These are phyloP conservation scores for Recurvomyces mirabilis DNA, from an alignment of 495 filamentous ascomycete genomes.

Conservation along the genomic window DNA sequence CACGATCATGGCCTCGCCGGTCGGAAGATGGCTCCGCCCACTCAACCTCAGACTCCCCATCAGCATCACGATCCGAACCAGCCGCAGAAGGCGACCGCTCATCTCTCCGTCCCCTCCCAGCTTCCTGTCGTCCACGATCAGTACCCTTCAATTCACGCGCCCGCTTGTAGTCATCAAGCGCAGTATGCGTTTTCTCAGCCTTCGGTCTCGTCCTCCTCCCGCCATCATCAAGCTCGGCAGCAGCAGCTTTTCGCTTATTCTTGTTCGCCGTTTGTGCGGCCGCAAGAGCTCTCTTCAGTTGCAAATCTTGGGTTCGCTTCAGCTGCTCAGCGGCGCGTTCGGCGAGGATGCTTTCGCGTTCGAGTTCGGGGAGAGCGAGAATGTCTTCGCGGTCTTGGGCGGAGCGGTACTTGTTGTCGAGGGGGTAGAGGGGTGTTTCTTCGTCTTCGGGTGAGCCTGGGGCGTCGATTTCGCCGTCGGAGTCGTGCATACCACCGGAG, in stretches of 20 bases:
- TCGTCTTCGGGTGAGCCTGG: slow-evolving; percentile 41
- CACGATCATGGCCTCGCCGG: too few species aligned
- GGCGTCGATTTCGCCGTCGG: slow-evolving; percentile 49
- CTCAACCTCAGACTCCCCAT: slow-evolving; percentile 70
- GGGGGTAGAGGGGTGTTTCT: slow-evolving; percentile 61
- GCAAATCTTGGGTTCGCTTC: slow-evolving; percentile 65
- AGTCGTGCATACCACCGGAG: slow-evolving; percentile 84
- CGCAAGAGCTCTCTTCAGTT: slow-evolving; percentile 70
- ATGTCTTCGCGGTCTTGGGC: slow-evolving; percentile 71
- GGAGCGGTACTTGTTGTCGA: slow-evolving; percentile 78
- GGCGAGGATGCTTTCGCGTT: slow-evolving; percentile 80
- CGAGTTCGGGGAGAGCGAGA: slow-evolving; percentile 75
- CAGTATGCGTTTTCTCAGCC: slow-evolving; percentile 38
- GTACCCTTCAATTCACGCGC: slow-evolving; percentile 76
- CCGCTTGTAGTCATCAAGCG: slow-evolving; percentile 70
- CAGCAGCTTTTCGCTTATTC: slow-evolving; percentile 67
- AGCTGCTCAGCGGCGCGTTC: slow-evolving; percentile 75
- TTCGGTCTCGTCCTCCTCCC: slow-evolving; percentile 74
- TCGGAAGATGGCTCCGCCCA: slow-evolving; percentile 49
- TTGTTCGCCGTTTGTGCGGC: slow-evolving; percentile 51
- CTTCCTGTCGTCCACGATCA: slow-evolving; percentile 36
- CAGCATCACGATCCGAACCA: slow-evolving; percentile 51
- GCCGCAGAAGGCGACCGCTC: slow-evolving; percentile 23
- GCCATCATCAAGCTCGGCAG: slow-evolving; percentile 59
- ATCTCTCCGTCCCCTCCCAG: slow-evolving; percentile 31